Evolutionary conservation across 495 filamentous ascomycete species (phyloP), one percentile per base, ranked within the genome.

Genomic region (Aspergillus ostianus): DNA sequence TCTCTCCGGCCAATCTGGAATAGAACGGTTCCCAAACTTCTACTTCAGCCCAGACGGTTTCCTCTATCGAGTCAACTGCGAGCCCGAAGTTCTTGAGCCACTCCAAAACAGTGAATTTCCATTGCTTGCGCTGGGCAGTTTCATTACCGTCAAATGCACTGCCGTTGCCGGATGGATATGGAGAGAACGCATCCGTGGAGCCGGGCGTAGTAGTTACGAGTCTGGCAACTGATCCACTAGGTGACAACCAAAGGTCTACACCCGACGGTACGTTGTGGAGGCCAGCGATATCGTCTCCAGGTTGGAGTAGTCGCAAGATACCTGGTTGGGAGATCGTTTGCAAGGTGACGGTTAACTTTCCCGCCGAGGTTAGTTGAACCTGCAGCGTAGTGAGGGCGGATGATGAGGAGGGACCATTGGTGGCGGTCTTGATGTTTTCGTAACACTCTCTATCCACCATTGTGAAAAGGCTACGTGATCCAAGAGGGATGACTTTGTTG

Each of bases 21-120:
- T 76, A 80, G 46, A 80, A 79, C 18, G 76, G 74, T 44, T 80
- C 76, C 68, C 75, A 79, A 41, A 80, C 75, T 54, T 80, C 77
- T 29, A 80, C 66, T 58, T 79, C 75, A 13, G 79, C 71, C 77
- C 77, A 80, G 5, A 58, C 51, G 27, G 74, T 70, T 51, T 79
- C 76, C 3, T 75, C 70, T 20, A 73, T 53, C 3, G 66, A 69
- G 12, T 70, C 65, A 23, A 73, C 62, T 21, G 70, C 58, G 10
- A 80, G 61, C 5, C 77, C 77, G 61, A 76, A 74, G 60, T 75
- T 75, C 12, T 51, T 56, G 46, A 80, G 51, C 77, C 77, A 80
- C 46, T 75, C 70, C 15, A 73, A 53, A 32, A 77, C 73, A 57
- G 71, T 71, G 15, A 58, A 23, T 55, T 78, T 77, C 77, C 77